Percentiles rank a stretch among this genome's conserved stretches.
These are phyloP conservation scores for Forsythia viridissima DNA, from an alignment of 257 asterid genomes.

Conservation along the genomic window DNA sequence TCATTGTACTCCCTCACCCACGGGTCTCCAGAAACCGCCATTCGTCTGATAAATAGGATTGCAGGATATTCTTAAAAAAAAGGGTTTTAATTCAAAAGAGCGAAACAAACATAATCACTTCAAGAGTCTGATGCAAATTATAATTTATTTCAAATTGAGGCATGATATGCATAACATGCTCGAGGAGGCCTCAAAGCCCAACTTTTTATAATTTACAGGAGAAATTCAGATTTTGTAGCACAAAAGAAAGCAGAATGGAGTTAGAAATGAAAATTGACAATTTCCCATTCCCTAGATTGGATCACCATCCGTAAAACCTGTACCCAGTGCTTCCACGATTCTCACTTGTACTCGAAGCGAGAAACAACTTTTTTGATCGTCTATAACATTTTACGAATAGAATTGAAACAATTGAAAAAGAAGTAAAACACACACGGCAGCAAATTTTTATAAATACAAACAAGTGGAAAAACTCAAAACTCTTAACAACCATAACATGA, in stretches of 20 bases:
- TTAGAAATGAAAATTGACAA: not conserved
- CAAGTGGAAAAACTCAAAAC: slow-evolving; percentile 1
- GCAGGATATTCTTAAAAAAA: not conserved
- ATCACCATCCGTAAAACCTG: not conserved
- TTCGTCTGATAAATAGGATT: slow-evolving; percentile 32
- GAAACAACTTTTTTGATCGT: slow-evolving; percentile 4
- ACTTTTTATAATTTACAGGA: not conserved
- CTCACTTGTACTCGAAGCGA: not conserved
- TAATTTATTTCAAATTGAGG: not conserved
- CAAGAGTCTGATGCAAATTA: not conserved
- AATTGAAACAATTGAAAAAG: slow-evolving; percentile 7
- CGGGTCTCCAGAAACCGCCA: slow-evolving; percentile 78
- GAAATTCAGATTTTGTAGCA: slow-evolving; percentile 2
- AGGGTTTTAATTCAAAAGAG: not conserved
- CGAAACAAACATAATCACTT: not conserved
- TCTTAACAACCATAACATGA: not conserved
- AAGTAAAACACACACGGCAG: not conserved
- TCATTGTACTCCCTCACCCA: slow-evolving; percentile 97
- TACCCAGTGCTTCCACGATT: not conserved
- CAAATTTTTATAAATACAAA: not conserved
- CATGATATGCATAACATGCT: not conserved
- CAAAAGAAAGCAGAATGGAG: not conserved
- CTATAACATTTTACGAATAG: not conserved
- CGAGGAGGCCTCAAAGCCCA: not conserved
- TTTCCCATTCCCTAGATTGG: not conserved